Conservation (phyloP, 2,329 filamentous ascomycete species). For the Teratosphaeriaceae sp. region DNA sequence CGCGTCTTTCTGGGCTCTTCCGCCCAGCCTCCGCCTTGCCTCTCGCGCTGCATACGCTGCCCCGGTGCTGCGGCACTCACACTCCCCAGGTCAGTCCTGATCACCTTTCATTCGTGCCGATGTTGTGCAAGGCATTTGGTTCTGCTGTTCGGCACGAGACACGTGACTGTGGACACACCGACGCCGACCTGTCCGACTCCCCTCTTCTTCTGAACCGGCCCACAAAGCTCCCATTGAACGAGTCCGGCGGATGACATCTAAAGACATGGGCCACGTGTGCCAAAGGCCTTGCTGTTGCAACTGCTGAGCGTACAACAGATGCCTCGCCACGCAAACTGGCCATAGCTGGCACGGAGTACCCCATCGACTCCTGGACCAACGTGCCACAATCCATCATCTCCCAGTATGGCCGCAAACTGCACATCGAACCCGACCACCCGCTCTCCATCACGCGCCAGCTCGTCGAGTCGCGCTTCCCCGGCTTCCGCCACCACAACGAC, state of each 20-base stretch:
- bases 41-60: background rate
- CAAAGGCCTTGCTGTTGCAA: background rate
- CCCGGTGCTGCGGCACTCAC: background rate
- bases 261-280: background rate
- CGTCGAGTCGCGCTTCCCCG: conserved; percentile 82
- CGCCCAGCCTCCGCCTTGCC: conserved; percentile 5
- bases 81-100: conserved; percentile 10
- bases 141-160: no score
- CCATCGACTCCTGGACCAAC: conserved; percentile 79
- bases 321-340: conserved; percentile 33
- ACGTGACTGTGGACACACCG: no score
- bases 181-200: no score
- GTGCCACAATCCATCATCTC: conserved; percentile 67
- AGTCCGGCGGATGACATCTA: no score
- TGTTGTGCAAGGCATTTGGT: no score
- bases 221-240: no score
- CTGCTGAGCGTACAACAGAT: background rate
- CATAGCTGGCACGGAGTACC: conserved; percentile 59
- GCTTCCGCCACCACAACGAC: conserved; percentile 69
- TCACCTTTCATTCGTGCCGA: background rate
- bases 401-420: conserved; percentile 70
- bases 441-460: conserved; percentile 84
- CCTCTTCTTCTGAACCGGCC: no score
- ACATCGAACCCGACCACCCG: conserved; percentile 86
- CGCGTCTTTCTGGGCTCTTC: conserved; percentile 10